These are phyloP conservation scores for Ulota crispa DNA, from an alignment of 225 moss, liverwort and hornwort species.

Conservation along the genomic window DNA sequence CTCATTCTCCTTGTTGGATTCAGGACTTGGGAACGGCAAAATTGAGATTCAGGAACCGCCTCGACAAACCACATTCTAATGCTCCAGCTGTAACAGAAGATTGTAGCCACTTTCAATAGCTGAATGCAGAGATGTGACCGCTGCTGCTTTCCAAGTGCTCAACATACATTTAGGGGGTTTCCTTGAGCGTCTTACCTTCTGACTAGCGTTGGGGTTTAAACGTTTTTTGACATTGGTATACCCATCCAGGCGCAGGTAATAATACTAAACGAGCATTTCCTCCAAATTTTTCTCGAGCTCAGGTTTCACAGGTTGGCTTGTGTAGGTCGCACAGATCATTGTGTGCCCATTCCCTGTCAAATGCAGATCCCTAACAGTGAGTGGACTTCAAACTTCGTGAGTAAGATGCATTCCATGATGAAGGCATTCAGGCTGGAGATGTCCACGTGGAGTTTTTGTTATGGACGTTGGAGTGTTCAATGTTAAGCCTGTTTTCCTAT, in stretches of 20 bases:
- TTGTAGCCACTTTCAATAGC: background rate
- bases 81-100: background rate
- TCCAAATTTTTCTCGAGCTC: background rate
- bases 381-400: background rate
- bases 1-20: background rate
- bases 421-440: too few species aligned
- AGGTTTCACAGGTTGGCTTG: background rate
- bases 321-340: background rate
- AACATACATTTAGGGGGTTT: background rate
- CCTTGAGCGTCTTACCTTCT: background rate
- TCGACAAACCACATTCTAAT: constrained; percentile 10
- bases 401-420: background rate
- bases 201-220: background rate
- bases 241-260: background rate
- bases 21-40: background rate
- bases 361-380: background rate
- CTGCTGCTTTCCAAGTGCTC: constrained; percentile 2
- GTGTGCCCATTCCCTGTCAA: background rate
- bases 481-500: background rate
- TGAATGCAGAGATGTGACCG: background rate
- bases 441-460: background rate
- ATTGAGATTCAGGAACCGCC: background rate
- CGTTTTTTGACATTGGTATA: background rate
- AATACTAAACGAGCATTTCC: background rate
- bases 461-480: background rate